phyloP scores from a whole-genome alignment of 1,284 basidiomycete genomes.

The Golubevia pallescens region DNA sequence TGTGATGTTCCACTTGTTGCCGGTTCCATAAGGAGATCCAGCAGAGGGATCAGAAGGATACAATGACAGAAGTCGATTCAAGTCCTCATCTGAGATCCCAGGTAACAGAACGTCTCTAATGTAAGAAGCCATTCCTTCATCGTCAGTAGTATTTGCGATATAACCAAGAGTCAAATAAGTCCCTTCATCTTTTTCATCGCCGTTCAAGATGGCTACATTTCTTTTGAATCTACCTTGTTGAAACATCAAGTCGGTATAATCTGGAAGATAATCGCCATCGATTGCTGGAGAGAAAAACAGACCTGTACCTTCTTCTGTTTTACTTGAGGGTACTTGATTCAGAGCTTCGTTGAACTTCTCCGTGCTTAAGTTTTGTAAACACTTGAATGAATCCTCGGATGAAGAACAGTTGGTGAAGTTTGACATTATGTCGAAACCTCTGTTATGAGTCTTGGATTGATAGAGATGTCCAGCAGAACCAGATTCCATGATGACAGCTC shows the following conservation, averaged over 20 bases:
- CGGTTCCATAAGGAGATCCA: neutral
- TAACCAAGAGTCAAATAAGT: conserved; percentile 2
- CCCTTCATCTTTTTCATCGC: conserved; percentile 7
- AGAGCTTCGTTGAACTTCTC: neutral
- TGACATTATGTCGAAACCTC: conserved; percentile 4
- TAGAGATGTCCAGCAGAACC: neutral
- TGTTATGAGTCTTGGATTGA: neutral
- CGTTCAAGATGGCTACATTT: conserved; percentile 1
- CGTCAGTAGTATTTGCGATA: conserved; percentile 1
- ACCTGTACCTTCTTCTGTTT: neutral
- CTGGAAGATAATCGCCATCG: conserved; percentile 2
- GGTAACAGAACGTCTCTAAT: neutral
- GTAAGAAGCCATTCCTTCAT: neutral
- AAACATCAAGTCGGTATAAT: neutral
- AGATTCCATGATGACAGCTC: conserved; percentile 3
- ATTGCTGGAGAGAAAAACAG: conserved; percentile 2
- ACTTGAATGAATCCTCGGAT: neutral
- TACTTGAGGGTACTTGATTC: neutral
- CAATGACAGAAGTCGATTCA: neutral
- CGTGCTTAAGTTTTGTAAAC: neutral
- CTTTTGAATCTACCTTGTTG: neutral
- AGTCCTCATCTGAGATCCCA: neutral
- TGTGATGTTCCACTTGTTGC: neutral
- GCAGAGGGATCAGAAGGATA: neutral
- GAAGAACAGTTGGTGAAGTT: conserved; percentile 1